Base-by-base conservation (phyloP, 768 basidiomycete species). In the Xerocomus potaroensis region DNA sequence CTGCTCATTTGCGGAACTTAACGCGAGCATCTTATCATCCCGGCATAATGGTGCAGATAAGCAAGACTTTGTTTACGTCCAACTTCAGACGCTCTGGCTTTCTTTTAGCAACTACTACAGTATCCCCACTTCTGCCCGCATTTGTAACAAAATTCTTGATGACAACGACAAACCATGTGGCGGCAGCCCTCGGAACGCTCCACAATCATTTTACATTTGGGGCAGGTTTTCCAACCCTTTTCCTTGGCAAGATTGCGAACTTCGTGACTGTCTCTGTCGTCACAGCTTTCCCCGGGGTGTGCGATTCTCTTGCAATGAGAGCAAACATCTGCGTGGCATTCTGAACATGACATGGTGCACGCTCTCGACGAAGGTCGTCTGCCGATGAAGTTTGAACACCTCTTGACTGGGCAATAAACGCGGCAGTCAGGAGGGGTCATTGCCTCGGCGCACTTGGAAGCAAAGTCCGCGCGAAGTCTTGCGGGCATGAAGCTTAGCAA, bases 211-310 rank as follows among this genome's bases (percentile, higher is more conserved):
- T 68, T 51, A 57, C 83, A 85, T 11, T 66, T 69, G 1, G 82
- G 83, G 55, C 82, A 85, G 0, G 75, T 80, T 56, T 82, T 78
- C 82, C 80, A 85, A 5, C 67, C 63, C 9, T 75, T 49, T 33
- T 66, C 45, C 5, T 57, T 57, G 0, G 80, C 81, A 11, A 87
- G 70, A 3, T 59, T 66, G n/a, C 62, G 68, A 18, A 82, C 64
- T 35, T 69, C 71, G 12, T 71, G 56, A 8, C 67, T 63, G 2
- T 60, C 58, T 48, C 75, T 74, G n/a, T 72, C 71, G 2, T 59
- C 53, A 40, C 82, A 83, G 3, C 51, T 54, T 36, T 64, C 55
- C 12, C 54, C 53, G 0, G 61, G 56, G 55, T 84, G 83, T 8
- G 66, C 65, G 0, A 26, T 33, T 16, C 69, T 63, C 56, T 75